Evolutionary conservation across 805 yeast species (phyloP).

Genomic region (Wickerhamiella brachini): DNA sequence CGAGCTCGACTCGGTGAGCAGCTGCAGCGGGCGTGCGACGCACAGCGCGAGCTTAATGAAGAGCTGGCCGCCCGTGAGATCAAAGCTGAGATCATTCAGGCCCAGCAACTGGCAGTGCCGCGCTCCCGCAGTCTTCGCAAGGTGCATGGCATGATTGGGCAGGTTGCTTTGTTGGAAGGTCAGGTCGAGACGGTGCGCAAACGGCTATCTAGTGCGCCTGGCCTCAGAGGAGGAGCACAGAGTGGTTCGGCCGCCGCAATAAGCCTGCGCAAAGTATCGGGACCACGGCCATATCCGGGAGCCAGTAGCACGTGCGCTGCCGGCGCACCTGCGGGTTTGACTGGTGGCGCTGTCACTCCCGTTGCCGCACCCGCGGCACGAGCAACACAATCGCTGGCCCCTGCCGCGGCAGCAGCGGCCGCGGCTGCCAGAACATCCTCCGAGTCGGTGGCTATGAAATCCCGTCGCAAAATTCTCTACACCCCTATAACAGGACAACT

Average conservation of each 20-base stretch:
- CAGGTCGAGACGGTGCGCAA: slow-evolving; percentile 17
- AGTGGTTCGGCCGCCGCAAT: no score
- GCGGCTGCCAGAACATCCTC: neutral
- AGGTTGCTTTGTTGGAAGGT: slow-evolving; percentile 18
- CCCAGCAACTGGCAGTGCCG: neutral
- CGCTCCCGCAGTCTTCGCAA: slow-evolving; percentile 17
- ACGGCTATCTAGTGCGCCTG: neutral
- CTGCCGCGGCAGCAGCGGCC: neutral
- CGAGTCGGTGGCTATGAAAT: neutral
- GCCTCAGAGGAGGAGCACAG: no score
- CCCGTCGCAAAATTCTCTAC: neutral
- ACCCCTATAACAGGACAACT: neutral
- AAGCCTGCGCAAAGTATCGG: neutral
- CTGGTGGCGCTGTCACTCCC: no score
- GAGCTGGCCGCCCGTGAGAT: slow-evolving; percentile 17
- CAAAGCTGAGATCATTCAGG: slow-evolving; percentile 2
- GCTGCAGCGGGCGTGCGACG: slow-evolving; percentile 24
- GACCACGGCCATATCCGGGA: neutral
- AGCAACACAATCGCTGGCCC: no score
- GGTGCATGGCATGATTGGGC: slow-evolving; percentile 22
- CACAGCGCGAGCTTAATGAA: slow-evolving; percentile 23
- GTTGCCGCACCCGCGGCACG: no score
- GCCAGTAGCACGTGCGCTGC: no score
- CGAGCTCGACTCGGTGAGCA: slow-evolving; percentile 13
- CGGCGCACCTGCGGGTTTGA: no score